These are phyloP conservation scores for Graphilbum sp. DNA, from an alignment of 2,329 filamentous ascomycete genomes.

Conservation along the genomic window DNA sequence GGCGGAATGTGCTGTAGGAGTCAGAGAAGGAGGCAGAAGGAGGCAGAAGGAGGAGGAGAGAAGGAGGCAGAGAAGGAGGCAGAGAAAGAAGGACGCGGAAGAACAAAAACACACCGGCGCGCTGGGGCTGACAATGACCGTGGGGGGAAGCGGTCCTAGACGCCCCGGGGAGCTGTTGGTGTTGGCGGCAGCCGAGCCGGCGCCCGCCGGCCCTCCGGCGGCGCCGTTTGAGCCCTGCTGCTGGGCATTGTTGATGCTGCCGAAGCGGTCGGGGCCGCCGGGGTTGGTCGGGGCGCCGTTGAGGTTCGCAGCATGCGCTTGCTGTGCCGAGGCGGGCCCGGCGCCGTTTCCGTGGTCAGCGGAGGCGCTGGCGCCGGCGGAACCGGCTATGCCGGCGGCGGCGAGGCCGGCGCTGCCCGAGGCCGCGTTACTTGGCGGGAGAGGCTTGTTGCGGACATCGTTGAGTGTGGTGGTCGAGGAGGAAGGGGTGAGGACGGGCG, in stretches of 20 bases:
- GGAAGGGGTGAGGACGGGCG: constrained; percentile 57
- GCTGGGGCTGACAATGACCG: constrained; percentile 88
- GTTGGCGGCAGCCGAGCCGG: constrained; percentile 8
- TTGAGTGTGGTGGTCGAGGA: constrained; percentile 79
- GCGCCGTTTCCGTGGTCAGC: constrained; percentile 8
- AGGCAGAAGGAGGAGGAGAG: constrained; percentile 6
- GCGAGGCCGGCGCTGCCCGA: constrained; percentile 25
- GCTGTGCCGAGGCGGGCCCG: constrained; percentile 17
- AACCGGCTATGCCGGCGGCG: constrained; percentile 10
- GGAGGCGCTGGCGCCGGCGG: background rate
- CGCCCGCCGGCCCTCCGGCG: too few relatives aligned
- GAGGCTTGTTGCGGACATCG: constrained; percentile 70
- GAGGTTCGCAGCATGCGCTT: constrained; percentile 18
- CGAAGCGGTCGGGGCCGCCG: constrained; percentile 20
- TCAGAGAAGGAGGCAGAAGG: constrained; percentile 1
- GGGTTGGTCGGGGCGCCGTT: constrained; percentile 16
- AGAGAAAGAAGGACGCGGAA: too few relatives aligned
- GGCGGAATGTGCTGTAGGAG: constrained; percentile 63
- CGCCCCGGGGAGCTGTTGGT: constrained; percentile 46
- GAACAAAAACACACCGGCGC: constrained; percentile 55
- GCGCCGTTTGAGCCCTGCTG: constrained; percentile 28
- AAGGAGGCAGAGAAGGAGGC: constrained; percentile 6
- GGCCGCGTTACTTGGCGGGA: constrained; percentile 39
- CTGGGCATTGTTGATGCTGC: constrained; percentile 17
- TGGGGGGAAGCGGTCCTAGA: constrained; percentile 55